Evolutionary conservation across 805 yeast species (phyloP), one percentile per base, ranked within the genome.

Genomic region (Torulaspora delbrueckii): DNA sequence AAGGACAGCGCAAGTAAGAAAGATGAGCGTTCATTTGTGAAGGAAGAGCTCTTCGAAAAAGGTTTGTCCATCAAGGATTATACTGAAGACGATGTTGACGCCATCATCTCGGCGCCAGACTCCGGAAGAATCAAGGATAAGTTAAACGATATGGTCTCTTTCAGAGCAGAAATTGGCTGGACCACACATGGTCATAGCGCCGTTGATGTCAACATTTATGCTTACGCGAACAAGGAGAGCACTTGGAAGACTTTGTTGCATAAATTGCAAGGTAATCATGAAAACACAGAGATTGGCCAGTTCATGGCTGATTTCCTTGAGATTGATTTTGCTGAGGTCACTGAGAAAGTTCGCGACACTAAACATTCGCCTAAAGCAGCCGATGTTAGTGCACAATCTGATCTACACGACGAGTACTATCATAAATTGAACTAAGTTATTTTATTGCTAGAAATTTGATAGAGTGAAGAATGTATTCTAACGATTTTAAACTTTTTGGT

Each of bases 161-260:
- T 68, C n/a, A 78, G 96, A 52, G 88, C 97, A 0, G 85, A 85
- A 65, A 79, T 88, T 13, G 97, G 96, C n/a, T 90, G 96, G 96
- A 75, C 95, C 8, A 90, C 97, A 0, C 95, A 88, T 59, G 98
- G 97, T 25, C 98, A 90, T 65, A 82, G 95, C 16, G 96, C 96
- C 0, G 96, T 90, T 12, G 98, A 90, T 66, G 96, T 90, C 30
- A 90, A 91, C 59, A 85, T 91, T 40, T 90, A 90, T 62, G 96
- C 84, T 0, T 76, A 82, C 62, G 76, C 89, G 26, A 83, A 83
- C 56, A 78, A 75, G 22, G 69, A 72, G 40, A 56, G 66, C 6
- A 72, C 80, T 25, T 67, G 66, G 58, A 37, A 51, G 2, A 57
- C 71, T 53, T 54, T 77, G 7, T 61, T 69, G 46, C 63, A 73